A percentile compares a stretch with the other conserved stretches of the same genome.
phyloP scores from a whole-genome alignment of 257 asterid species.

The Thymus quinquecostatus region DNA sequence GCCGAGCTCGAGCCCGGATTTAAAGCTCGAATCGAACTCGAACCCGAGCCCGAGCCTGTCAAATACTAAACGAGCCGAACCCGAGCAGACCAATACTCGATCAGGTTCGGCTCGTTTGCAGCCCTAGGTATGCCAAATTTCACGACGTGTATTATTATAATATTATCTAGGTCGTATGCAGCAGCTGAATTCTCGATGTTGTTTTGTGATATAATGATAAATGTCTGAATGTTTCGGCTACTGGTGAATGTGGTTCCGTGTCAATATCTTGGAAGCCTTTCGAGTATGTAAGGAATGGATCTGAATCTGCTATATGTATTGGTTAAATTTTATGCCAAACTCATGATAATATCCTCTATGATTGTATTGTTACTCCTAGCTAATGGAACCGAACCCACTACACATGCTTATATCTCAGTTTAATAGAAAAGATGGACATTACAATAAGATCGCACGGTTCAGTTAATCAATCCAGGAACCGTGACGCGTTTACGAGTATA shows the following conservation, averaged over 20 bases:
- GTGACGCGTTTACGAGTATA: not conserved
- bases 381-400: not conserved
- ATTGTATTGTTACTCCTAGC: not conserved
- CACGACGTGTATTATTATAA: not conserved
- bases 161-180: slow-evolving; percentile 12
- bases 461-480: not conserved
- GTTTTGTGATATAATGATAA: not conserved
- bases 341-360: not conserved
- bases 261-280: slow-evolving; percentile 15
- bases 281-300: not conserved
- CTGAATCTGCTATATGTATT: slow-evolving; percentile 11
- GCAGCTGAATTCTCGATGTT: slow-evolving; percentile 3
- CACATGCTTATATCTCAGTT: not conserved
- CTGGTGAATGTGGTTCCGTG: not conserved
- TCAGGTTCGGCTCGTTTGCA: too few relatives aligned
- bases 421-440: not conserved
- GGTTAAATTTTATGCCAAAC: not conserved
- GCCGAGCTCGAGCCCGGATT: too few relatives aligned
- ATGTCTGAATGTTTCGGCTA: not conserved
- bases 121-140: slow-evolving; percentile 60
- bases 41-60: too few relatives aligned
- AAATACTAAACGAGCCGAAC: too few relatives aligned
- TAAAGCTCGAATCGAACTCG: too few relatives aligned
- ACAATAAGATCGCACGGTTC: not conserved
- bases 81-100: too few relatives aligned